phyloP scores from a whole-genome alignment of 257 asterid species.

The Agastache rugosa region DNA sequence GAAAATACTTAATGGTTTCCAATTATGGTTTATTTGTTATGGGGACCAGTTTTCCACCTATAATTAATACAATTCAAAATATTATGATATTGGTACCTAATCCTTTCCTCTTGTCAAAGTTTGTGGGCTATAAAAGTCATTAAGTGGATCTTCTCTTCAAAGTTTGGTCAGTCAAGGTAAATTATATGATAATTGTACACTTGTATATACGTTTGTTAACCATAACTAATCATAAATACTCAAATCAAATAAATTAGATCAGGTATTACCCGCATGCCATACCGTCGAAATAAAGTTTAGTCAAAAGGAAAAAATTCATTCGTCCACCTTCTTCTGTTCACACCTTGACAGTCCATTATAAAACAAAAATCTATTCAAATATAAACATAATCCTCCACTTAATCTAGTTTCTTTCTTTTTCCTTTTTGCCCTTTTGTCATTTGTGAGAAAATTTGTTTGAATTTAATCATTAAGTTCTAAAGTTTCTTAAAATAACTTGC shows the following conservation, averaged over 20 bases:
- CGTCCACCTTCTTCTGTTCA: not conserved
- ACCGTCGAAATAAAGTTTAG: not conserved
- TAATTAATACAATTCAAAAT: not conserved
- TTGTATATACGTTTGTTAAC: not conserved
- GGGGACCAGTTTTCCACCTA: not conserved
- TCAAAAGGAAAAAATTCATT: not conserved
- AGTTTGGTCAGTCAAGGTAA: slow-evolving; percentile 10
- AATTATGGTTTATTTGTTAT: not conserved
- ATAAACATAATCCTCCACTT: slow-evolving; percentile 5
- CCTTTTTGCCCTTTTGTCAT: not conserved
- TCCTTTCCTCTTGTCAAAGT: slow-evolving; percentile 13
- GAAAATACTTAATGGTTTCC: not conserved
- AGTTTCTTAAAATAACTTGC: not conserved
- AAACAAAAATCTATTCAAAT: not conserved
- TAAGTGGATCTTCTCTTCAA: not conserved
- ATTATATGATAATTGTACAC: not conserved
- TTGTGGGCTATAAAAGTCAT: slow-evolving; percentile 29
- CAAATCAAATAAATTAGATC: not conserved
- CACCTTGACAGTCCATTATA: no score
- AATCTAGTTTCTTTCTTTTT: not conserved
- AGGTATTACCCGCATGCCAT: not conserved
- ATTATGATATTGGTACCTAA: not conserved
- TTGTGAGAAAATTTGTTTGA: not conserved
- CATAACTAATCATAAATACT: not conserved
- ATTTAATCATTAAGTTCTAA: not conserved